These are phyloP conservation scores for Fusarium luffae DNA, from an alignment of 2,329 filamentous ascomycete genomes.

Conservation along the genomic window DNA sequence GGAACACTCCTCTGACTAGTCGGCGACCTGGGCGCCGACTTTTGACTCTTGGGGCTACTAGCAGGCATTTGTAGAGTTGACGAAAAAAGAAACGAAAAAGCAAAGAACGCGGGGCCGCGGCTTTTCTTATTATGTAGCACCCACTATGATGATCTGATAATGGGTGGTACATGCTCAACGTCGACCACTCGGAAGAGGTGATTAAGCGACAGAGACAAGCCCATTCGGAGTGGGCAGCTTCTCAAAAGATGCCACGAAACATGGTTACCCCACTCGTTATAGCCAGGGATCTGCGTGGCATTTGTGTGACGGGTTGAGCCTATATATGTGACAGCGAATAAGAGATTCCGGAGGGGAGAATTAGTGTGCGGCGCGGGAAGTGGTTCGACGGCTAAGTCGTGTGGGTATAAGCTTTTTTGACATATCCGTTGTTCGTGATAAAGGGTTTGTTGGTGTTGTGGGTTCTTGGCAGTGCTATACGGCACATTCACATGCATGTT, in stretches of 20 bases:
- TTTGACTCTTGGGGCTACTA: conserved; percentile 7
- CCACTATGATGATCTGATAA: conserved; percentile 9
- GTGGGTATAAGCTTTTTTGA: neutral
- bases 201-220: conserved; percentile 3
- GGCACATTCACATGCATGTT: neutral
- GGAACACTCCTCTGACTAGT: neutral
- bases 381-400: neutral
- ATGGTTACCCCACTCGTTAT: neutral
- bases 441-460: neutral
- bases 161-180: neutral
- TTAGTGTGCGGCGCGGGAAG: neutral
- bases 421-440: neutral
- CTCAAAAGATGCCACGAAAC: conserved; percentile 12
- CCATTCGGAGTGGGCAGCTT: conserved; percentile 12
- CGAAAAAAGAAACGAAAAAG: neutral
- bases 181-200: neutral
- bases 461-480: neutral
- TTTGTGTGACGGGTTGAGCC: neutral
- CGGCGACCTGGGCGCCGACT: neutral
- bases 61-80: neutral
- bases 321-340: neutral
- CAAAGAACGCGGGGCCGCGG: neutral
- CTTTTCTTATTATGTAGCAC: conserved; percentile 6
- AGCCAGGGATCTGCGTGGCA: neutral
- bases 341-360: neutral